These are phyloP conservation scores for Stereocaulon alpinum DNA, from an alignment of 495 filamentous ascomycete species.

Conservation along the genomic window DNA sequence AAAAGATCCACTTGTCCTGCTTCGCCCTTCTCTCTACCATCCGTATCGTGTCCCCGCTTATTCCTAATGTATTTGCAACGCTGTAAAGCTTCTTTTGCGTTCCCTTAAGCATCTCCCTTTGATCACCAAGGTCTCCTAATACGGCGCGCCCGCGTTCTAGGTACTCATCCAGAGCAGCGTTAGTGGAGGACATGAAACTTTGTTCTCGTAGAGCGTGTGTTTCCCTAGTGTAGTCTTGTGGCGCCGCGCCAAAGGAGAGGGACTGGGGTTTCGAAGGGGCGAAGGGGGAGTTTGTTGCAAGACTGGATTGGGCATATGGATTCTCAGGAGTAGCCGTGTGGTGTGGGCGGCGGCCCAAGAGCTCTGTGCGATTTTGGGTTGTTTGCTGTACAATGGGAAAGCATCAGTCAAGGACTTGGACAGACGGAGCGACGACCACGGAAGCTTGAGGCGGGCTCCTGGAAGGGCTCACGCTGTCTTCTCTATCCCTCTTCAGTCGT, in stretches of 20 bases:
- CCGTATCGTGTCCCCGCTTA: conserved; percentile 91
- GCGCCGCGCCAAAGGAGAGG: conserved; percentile 42
- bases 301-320: conserved; percentile 67
- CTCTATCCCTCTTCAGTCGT: conserved; percentile 58
- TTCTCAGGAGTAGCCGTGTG: conserved; percentile 85
- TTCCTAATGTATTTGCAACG: conserved; percentile 85
- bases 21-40: conserved; percentile 86
- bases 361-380: conserved; percentile 64
- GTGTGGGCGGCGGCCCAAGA: conserved; percentile 84
- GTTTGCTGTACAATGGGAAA: conserved; percentile 38
- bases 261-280: conserved; percentile 34
- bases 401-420: not conserved
- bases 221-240: conserved; percentile 58
- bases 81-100: conserved; percentile 85
- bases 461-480: conserved; percentile 49
- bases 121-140: conserved; percentile 76
- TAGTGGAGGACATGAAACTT: conserved; percentile 68
- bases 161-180: conserved; percentile 83
- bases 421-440: not conserved
- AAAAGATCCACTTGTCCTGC: conserved; percentile 98
- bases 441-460: not conserved
- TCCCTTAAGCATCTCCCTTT: conserved; percentile 87
- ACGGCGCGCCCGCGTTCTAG: conserved; percentile 84
- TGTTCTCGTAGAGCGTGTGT: conserved; percentile 83
- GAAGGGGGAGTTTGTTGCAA: conserved; percentile 39